Conservation (phyloP, 148 eudicot genomes). For the Rhododendron ferrugineum region DNA sequence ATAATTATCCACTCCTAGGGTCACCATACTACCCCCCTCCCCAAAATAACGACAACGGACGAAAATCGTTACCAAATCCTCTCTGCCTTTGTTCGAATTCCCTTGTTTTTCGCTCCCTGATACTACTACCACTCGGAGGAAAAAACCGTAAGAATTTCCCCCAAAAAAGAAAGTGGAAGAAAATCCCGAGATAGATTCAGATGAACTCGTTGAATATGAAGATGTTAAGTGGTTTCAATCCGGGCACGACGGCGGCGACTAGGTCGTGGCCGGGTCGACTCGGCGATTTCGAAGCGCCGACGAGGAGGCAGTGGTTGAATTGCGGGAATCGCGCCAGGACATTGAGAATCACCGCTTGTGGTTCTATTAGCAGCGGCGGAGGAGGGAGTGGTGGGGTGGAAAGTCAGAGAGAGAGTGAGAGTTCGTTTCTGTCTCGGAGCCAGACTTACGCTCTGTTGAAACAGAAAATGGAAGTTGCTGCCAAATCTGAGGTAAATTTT, state of each 20-base stretch:
- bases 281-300: slow-evolving; percentile 24
- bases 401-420: slow-evolving; percentile 22
- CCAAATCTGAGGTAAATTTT: slow-evolving; percentile 70
- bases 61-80: neutral
- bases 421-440: slow-evolving; percentile 46
- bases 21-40: no score
- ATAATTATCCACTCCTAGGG: neutral
- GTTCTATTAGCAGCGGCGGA: slow-evolving; percentile 28
- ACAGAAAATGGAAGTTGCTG: slow-evolving; percentile 92
- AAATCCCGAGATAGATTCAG: neutral
- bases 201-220: slow-evolving; percentile 63
- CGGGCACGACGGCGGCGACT: slow-evolving; percentile 18
- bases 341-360: slow-evolving; percentile 53
- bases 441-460: slow-evolving; percentile 82
- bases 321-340: slow-evolving; percentile 16
- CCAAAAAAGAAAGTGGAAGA: neutral
- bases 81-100: neutral
- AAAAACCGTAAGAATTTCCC: neutral
- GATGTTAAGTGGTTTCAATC: slow-evolving; percentile 37
- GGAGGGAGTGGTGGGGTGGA: slow-evolving; percentile 21
- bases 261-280: slow-evolving; percentile 19
- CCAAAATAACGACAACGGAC: neutral
- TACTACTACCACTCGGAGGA: no score
- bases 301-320: slow-evolving; percentile 18
- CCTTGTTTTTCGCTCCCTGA: neutral